These are phyloP conservation scores for Salvia rosmarinus DNA, from an alignment of 257 asterid species.

Conservation along the genomic window DNA sequence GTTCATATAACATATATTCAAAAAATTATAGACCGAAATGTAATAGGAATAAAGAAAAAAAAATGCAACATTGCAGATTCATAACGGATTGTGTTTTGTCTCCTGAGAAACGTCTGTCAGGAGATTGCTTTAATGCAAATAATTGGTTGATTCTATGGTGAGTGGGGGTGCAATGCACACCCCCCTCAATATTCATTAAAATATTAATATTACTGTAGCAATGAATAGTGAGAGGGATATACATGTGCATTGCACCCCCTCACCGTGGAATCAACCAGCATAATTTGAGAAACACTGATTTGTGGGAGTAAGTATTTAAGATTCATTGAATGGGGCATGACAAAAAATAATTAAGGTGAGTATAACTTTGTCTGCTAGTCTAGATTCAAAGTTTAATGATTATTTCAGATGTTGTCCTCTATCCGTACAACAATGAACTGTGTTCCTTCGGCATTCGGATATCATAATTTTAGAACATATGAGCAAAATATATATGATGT, in stretches of 20 bases:
- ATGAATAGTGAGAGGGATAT: too few relatives aligned
- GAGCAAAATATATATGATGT: background rate
- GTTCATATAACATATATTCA: too few relatives aligned
- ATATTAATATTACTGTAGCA: too few relatives aligned
- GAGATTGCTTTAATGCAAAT: too few relatives aligned
- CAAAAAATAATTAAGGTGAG: background rate
- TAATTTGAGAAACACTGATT: background rate
- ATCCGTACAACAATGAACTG: constrained; percentile 54
- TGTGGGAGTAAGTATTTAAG: background rate
- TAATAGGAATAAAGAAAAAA: background rate
- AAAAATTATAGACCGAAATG: too few relatives aligned
- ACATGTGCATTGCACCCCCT: too few relatives aligned
- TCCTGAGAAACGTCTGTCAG: background rate
- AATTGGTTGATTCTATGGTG: too few relatives aligned
- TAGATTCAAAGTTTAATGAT: constrained; percentile 47
- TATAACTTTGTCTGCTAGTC: constrained; percentile 47
- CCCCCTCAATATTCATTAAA: too few relatives aligned
- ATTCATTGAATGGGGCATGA: constrained; percentile 44
- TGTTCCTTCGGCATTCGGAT: constrained; percentile 26
- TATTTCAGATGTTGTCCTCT: constrained; percentile 38
- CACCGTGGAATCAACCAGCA: background rate
- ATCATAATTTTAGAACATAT: background rate
- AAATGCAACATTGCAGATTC: background rate
- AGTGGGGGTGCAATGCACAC: too few relatives aligned
- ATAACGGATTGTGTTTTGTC: constrained; percentile 43